Evolutionary conservation across 495 filamentous ascomycete species (phyloP).

Genomic region (Aspergillus conjunctus): DNA sequence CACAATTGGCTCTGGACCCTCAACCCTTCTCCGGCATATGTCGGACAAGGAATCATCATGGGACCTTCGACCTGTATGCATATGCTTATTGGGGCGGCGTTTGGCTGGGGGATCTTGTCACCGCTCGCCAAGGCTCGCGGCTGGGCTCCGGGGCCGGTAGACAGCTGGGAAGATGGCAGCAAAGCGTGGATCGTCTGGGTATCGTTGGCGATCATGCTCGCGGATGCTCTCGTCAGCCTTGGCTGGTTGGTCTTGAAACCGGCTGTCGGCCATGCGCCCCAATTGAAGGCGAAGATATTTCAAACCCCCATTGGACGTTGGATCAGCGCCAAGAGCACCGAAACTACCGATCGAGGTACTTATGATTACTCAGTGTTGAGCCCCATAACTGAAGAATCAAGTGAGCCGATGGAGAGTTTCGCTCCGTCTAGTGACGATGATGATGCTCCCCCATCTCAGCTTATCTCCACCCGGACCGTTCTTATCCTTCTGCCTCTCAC

Average conservation of each 20-base stretch:
- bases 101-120: slow-evolving; percentile 91
- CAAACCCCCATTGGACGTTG: slow-evolving; percentile 32
- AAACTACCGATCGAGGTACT: slow-evolving; percentile 21
- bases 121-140: slow-evolving; percentile 81
- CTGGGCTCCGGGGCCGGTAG: slow-evolving; percentile 86
- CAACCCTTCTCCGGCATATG: slow-evolving; percentile 92
- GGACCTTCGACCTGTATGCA: slow-evolving; percentile 86
- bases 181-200: slow-evolving; percentile 99
- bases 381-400: slow-evolving; percentile 30
- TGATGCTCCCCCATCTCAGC: slow-evolving; percentile 82
- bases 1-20: slow-evolving; percentile 91
- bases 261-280: slow-evolving; percentile 46
- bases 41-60: slow-evolving; percentile 84
- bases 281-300: slow-evolving; percentile 34
- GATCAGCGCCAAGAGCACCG: slow-evolving; percentile 26
- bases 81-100: slow-evolving; percentile 87
- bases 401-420: slow-evolving; percentile 8
- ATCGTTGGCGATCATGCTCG: slow-evolving; percentile 93
- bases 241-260: slow-evolving; percentile 75
- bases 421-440: slow-evolving; percentile 44
- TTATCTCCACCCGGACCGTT: slow-evolving; percentile 73
- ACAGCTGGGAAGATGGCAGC: slow-evolving; percentile 85
- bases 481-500: slow-evolving; percentile 73
- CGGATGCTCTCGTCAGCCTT: slow-evolving; percentile 86
- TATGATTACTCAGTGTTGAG: slow-evolving; percentile 47